Conservation (phyloP, 768 basidiomycete species). For the Boletus edulis region DNA sequence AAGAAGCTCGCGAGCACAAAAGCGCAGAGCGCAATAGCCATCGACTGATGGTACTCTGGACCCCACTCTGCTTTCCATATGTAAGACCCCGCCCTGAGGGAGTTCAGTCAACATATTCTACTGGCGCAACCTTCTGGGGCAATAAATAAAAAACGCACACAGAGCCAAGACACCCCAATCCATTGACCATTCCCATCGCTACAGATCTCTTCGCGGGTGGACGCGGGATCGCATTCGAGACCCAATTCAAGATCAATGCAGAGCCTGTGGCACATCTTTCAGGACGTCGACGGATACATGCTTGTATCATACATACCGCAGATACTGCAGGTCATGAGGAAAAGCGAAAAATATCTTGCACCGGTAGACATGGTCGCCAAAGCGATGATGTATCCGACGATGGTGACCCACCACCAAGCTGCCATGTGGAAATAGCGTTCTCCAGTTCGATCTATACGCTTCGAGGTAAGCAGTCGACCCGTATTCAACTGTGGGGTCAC, state of each 20-base stretch:
- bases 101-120: not conserved
- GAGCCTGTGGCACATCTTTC: conserved; percentile 29
- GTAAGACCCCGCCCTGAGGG: conserved; percentile 55
- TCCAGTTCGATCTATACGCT: conserved; percentile 47
- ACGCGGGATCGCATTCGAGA: conserved; percentile 56
- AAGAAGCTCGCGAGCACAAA: conserved; percentile 33
- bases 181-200: conserved; percentile 63
- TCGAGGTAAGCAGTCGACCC: not conserved
- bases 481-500: not conserved
- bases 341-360: conserved; percentile 59
- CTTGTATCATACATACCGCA: conserved; percentile 29
- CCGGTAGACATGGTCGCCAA: conserved; percentile 50
- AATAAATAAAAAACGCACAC: conserved; percentile 38
- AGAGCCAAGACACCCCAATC: conserved; percentile 54
- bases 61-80: conserved; percentile 63
- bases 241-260: conserved; percentile 54
- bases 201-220: conserved; percentile 54
- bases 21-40: conserved; percentile 47
- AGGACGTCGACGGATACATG: not conserved
- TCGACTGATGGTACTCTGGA: conserved; percentile 59
- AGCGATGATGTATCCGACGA: conserved; percentile 58
- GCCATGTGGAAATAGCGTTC: conserved; percentile 65
- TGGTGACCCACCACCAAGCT: conserved; percentile 56
- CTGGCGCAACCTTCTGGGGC: no score
- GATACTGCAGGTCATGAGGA: conserved; percentile 60